These are phyloP conservation scores for Cucumis cinereus DNA, from an alignment of 306 rosid genomes.

Conservation along the genomic window DNA sequence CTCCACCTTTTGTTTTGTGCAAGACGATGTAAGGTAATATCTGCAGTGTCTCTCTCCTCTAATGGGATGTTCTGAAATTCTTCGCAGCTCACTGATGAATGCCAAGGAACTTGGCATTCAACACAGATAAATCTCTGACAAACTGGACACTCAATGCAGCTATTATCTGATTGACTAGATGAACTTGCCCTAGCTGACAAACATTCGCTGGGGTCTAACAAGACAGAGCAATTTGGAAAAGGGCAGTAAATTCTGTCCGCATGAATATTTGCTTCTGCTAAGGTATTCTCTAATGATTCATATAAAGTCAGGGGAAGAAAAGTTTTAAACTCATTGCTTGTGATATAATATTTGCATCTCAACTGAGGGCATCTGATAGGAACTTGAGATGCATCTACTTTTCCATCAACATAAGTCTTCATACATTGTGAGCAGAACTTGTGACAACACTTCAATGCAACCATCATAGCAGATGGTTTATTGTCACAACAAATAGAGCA, in stretches of 20 bases:
- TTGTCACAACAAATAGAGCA: slow-evolving; percentile 89
- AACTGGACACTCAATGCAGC: slow-evolving; percentile 80
- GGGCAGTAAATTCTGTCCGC: slow-evolving; percentile 75
- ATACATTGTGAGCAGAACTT: slow-evolving; percentile 79
- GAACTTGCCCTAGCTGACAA: slow-evolving; percentile 59
- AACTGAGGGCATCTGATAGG: slow-evolving; percentile 79
- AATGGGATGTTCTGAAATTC: slow-evolving; percentile 58
- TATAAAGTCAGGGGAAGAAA: slow-evolving; percentile 68
- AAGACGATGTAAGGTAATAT: slow-evolving; percentile 52
- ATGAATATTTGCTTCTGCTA: slow-evolving; percentile 42
- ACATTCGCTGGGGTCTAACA: slow-evolving; percentile 63
- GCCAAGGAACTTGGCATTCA: slow-evolving; percentile 90
- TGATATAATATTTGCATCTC: slow-evolving; percentile 64
- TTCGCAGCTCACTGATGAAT: slow-evolving; percentile 74
- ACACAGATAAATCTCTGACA: slow-evolving; percentile 72
- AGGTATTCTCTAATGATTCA: slow-evolving; percentile 53
- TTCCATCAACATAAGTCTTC: slow-evolving; percentile 61
- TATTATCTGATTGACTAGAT: slow-evolving; percentile 64
- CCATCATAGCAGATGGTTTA: slow-evolving; percentile 57
- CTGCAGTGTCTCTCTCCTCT: slow-evolving; percentile 74
- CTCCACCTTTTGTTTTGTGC: slow-evolving; percentile 75
- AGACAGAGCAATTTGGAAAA: slow-evolving; percentile 68
- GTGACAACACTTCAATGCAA: slow-evolving; percentile 84
- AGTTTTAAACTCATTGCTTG: slow-evolving; percentile 47
- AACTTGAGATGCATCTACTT: slow-evolving; percentile 58